A percentile compares a stretch with the other conserved stretches of the same genome.
phyloP scores from a whole-genome alignment of 2,329 filamentous ascomycete genomes.

The Ascochyta fabae region DNA sequence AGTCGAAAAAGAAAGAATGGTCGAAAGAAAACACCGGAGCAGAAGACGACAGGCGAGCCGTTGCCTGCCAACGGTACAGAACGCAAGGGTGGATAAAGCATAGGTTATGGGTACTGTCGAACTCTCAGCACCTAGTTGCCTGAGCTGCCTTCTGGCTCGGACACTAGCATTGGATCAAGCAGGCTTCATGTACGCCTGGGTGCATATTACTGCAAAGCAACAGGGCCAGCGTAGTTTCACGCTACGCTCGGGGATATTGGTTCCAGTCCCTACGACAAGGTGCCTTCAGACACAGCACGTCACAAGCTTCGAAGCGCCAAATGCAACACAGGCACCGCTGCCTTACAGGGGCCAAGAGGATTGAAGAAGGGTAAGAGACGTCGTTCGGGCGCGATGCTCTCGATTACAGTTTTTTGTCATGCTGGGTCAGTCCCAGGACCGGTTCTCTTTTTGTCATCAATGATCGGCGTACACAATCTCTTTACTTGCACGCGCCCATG shows the following conservation, averaged over 20 bases:
- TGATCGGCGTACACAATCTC: constrained; percentile 13
- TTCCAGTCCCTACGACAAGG: not conserved
- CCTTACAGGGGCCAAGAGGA: not conserved
- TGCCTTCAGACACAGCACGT: not conserved
- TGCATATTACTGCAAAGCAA: not conserved
- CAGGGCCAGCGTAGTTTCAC: not conserved
- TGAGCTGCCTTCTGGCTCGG: not conserved
- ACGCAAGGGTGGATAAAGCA: constrained; percentile 53
- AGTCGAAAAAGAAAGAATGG: constrained; percentile 35
- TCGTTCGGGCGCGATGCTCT: not conserved
- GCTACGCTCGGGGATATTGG: not conserved
- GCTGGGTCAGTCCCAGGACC: not conserved
- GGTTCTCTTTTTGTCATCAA: constrained; percentile 1
- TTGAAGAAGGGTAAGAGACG: not conserved
- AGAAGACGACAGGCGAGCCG: constrained; percentile 48
- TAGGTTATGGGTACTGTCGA: not conserved
- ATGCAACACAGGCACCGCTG: not conserved
- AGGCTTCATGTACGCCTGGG: not conserved
- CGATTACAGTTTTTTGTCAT: not conserved
- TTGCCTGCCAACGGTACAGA: constrained; percentile 54
- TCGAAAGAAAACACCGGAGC: constrained; percentile 37
- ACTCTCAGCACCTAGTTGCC: no score
- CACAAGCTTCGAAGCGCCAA: not conserved
- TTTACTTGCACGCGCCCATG: constrained; percentile 13
- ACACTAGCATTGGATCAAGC: not conserved